Base-by-base conservation (phyloP, 208 protist genomes). In the Wallacemonas sp. region DNA sequence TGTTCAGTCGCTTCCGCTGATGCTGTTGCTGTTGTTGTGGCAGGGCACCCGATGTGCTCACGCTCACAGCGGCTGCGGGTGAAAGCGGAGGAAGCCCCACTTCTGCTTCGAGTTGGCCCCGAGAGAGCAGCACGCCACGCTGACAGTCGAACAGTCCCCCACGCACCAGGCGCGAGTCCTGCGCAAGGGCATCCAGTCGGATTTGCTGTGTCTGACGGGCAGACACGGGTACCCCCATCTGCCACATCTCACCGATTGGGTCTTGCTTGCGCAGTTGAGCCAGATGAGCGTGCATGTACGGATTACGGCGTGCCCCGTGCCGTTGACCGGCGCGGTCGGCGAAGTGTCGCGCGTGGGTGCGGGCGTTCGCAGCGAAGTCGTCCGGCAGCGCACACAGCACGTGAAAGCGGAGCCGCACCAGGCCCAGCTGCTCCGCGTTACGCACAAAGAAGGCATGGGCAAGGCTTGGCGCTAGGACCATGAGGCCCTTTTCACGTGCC, bases 311-410 rank as follows among this genome's bases (percentile, higher is more conserved):
- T 58, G n/a, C 1, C 21, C 21, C 1, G n/a, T 4, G 5, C 6
- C 6, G 26, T 55, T 26, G 47, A 26, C 9, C 11, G 26, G 17
- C 3, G 2, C 12, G 11, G 29, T 27, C 29, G 29, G 19, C 52
- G 52, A n/a, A n/a, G 14, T 16, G 52, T 26, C 52, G 52, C n/a
- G 52, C 26, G 52, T 58, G 52, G n/a, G 48, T 57, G 21, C 69
- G 69, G 60, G 54, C 78, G 43, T 52, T 49, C 16, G 12, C 14
- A 3, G 79, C 73, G 11, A 86, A 79, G n/a, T 61, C 75, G 12
- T 44, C 12, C 24, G 89, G 89, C 16, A 95, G 67, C 6, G 72
- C 76, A 41, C 82, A 89, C 44, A 91, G 49, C 24, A 95, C 89
- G 17, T 83, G 83, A 48, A 85, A 91, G 2, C 75, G 74, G 38